phyloP scores from a whole-genome alignment of 75 land plant genomes.

The Chamaecyparis obtusa region DNA sequence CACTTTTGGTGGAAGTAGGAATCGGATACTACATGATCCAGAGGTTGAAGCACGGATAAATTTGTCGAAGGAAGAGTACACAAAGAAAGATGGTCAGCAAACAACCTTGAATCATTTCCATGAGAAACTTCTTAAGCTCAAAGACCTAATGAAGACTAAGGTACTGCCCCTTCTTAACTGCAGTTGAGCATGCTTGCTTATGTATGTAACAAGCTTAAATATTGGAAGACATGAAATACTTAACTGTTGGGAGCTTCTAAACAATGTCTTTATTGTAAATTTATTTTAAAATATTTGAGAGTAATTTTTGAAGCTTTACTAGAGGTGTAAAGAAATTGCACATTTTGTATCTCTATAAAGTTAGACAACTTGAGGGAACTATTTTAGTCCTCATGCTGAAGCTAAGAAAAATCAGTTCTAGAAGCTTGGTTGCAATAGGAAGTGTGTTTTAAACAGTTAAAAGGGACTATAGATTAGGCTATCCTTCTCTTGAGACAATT shows the following conservation, averaged over 20 bases:
- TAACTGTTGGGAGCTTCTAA: neutral
- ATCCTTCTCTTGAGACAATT: neutral
- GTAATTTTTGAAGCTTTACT: neutral
- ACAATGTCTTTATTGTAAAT: neutral
- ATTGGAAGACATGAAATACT: neutral
- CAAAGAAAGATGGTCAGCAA: constrained; percentile 52
- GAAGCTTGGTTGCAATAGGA: neutral
- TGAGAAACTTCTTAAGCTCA: constrained; percentile 92
- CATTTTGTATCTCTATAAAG: neutral
- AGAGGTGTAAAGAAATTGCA: neutral
- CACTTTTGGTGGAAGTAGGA: constrained; percentile 91
- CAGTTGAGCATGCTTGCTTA: neutral
- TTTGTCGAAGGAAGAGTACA: constrained; percentile 75
- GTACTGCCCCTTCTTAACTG: constrained; percentile 24
- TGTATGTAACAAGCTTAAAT: neutral
- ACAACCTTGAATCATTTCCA: constrained; percentile 93
- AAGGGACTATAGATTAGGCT: neutral
- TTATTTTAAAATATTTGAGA: neutral
- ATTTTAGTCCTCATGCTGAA: neutral
- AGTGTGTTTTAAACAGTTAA: neutral
- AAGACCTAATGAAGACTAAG: constrained; percentile 94
- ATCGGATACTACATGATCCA: constrained; percentile 73
- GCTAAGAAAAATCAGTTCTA: neutral
- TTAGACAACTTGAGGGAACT: neutral
- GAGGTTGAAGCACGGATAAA: constrained; percentile 48